phyloP scores from a whole-genome alignment of 257 asterid genomes.

The Apocynum venetum region DNA sequence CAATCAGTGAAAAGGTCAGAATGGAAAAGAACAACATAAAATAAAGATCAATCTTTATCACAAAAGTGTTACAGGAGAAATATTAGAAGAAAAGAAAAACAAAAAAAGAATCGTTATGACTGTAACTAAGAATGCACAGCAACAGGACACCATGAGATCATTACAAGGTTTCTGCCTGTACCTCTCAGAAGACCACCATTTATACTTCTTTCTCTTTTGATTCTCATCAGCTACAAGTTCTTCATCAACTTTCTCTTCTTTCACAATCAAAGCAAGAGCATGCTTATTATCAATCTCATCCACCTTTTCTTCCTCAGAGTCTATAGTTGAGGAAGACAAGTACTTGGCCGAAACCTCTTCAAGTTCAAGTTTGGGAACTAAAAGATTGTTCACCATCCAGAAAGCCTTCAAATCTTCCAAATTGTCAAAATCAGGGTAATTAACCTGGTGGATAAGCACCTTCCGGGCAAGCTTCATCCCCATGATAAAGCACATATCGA shows the following conservation, averaged over 20 bases:
- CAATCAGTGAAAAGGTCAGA: conserved; percentile 3
- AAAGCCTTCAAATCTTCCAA: conserved; percentile 19
- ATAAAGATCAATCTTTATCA: too few species aligned
- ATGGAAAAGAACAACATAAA: not conserved
- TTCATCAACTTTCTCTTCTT: conserved; percentile 23
- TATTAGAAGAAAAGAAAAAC: not conserved
- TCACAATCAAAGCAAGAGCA: not conserved
- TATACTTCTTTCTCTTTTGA: conserved; percentile 21
- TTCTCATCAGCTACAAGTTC: not conserved
- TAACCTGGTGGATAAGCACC: conserved; percentile 19
- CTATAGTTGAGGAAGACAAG: not conserved
- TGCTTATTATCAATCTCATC: conserved; percentile 17
- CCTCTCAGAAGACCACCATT: conserved; percentile 30
- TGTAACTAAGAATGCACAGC: not conserved
- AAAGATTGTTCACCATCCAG: conserved; percentile 18
- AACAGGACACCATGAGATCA: not conserved
- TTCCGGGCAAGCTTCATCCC: conserved; percentile 20
- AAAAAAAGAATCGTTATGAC: not conserved
- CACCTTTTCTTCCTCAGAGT: conserved; percentile 14
- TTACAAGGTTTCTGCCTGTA: not conserved
- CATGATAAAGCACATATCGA: conserved; percentile 24
- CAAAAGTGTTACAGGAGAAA: too few species aligned
- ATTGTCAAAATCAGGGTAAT: conserved; percentile 9
- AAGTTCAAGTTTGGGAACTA: conserved; percentile 21
- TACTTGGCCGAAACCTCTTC: conserved; percentile 18